These are phyloP conservation scores for Taiwanofungus camphoratus DNA, from an alignment of 1,284 basidiomycete species.

Conservation along the genomic window DNA sequence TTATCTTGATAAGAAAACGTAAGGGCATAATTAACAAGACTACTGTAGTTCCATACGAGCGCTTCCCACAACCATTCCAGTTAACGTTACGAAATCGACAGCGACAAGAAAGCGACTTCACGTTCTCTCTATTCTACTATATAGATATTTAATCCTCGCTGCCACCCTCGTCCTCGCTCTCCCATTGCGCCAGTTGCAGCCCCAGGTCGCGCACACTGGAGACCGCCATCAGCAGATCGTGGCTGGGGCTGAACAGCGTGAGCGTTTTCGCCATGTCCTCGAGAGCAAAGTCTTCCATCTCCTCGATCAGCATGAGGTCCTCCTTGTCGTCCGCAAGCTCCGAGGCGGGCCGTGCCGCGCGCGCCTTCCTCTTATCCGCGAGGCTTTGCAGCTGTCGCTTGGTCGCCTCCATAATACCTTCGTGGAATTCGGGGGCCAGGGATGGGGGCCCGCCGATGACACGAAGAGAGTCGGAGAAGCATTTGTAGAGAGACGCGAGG, in stretches of 20 bases:
- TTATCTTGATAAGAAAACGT: no score
- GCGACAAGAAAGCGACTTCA: not conserved
- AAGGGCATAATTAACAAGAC: no score
- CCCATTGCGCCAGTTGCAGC: conserved; percentile 41
- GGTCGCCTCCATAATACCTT: conserved; percentile 57
- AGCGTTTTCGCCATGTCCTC: conserved; percentile 70
- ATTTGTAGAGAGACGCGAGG: conserved; percentile 72
- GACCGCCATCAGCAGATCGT: conserved; percentile 61
- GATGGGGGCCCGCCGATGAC: conserved; percentile 52
- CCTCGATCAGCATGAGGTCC: conserved; percentile 63
- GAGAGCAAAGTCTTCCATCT: conserved; percentile 69
- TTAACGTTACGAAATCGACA: no score
- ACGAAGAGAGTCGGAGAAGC: conserved; percentile 61
- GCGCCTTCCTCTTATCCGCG: conserved; percentile 58
- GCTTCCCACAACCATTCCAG: no score
- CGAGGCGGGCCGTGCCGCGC: conserved; percentile 35
- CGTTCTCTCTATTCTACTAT: not conserved
- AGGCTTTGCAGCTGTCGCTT: conserved; percentile 61
- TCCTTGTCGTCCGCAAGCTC: conserved; percentile 54
- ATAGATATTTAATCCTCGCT: conserved; percentile 8
- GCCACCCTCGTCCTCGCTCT: conserved; percentile 34
- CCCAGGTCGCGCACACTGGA: conserved; percentile 66
- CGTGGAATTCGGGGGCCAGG: conserved; percentile 47
- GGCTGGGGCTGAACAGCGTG: conserved; percentile 45
- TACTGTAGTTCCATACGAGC: no score